Conservation (phyloP, 352 stramenopile species). For the Lagenidium sp. region DNA sequence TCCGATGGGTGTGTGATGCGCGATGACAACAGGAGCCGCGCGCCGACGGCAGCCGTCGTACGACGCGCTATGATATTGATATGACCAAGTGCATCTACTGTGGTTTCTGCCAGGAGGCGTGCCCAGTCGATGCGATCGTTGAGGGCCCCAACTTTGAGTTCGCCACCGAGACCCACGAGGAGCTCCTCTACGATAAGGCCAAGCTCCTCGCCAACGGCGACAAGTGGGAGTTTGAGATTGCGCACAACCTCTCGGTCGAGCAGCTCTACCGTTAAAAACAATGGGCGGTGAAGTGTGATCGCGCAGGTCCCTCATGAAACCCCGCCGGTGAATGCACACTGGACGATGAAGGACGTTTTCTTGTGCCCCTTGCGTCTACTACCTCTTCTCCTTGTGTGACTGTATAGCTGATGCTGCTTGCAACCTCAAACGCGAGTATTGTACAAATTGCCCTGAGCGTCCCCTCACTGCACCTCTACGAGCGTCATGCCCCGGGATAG, state of each 20-base stretch:
- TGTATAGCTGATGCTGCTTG: too few species aligned
- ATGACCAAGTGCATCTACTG: constrained; percentile 99
- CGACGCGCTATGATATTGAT: constrained; percentile 99
- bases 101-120: constrained; percentile 94
- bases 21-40: constrained; percentile 76
- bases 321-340: too few species aligned
- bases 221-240: constrained; percentile 99
- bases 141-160: constrained; percentile 99
- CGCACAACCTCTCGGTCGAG: constrained; percentile 98
- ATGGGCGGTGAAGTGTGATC: too few species aligned
- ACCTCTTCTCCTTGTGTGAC: too few species aligned
- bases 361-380: too few species aligned
- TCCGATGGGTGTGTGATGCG: constrained; percentile 5
- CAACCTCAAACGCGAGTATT: too few species aligned
- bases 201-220: constrained; percentile 99
- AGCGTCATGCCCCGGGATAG: too few species aligned
- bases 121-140: constrained; percentile 99
- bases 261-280: constrained; percentile 99
- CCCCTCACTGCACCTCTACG: too few species aligned
- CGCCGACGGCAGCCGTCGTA: constrained; percentile 96
- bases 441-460: too few species aligned
- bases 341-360: background rate
- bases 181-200: constrained; percentile 99
- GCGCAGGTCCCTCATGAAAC: too few species aligned
- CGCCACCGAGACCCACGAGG: constrained; percentile 98